These are phyloP conservation scores for Tuber melanosporum DNA, from an alignment of 495 filamentous ascomycete species.

Conservation along the genomic window DNA sequence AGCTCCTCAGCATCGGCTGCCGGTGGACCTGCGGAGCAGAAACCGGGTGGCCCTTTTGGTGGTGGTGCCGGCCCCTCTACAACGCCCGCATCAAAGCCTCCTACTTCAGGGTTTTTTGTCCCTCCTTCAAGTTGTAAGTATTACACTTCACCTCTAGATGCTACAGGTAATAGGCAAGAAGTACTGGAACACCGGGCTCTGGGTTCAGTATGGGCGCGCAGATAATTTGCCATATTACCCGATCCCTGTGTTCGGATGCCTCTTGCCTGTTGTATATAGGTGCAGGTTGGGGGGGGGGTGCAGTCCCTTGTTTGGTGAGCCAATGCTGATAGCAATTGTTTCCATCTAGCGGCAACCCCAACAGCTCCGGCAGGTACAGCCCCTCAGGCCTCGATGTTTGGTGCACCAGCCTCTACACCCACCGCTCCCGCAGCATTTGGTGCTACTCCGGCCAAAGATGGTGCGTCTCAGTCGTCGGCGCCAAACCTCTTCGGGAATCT, in stretches of 20 bases:
- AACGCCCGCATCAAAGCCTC: conserved; percentile 33
- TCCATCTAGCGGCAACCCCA: conserved; percentile 1
- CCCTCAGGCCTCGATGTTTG: neutral
- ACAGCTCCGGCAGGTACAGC: conserved; percentile 12
- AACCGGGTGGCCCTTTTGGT: conserved; percentile 23
- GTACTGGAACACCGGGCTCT: too few relatives aligned
- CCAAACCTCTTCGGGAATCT: conserved; percentile 17
- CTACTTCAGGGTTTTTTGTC: conserved; percentile 20
- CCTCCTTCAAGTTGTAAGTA: neutral
- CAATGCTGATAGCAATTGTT: neutral
- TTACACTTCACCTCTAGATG: neutral
- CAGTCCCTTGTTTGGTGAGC: neutral
- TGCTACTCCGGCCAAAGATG: neutral
- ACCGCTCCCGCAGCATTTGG: neutral
- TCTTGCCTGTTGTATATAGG: too few relatives aligned
- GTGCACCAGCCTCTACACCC: neutral
- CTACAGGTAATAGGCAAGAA: too few relatives aligned
- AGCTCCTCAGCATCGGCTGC: conserved; percentile 18
- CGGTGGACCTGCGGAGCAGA: conserved; percentile 13
- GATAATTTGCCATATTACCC: too few relatives aligned
- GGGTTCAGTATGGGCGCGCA: neutral
- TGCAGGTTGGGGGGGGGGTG: neutral
- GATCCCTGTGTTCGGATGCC: too few relatives aligned
- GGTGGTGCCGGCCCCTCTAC: conserved; percentile 21
- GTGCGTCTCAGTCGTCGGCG: neutral